Evolutionary conservation across 2,329 filamentous ascomycete species (phyloP).

Genomic region (Atkinsonella hypoxylon): DNA sequence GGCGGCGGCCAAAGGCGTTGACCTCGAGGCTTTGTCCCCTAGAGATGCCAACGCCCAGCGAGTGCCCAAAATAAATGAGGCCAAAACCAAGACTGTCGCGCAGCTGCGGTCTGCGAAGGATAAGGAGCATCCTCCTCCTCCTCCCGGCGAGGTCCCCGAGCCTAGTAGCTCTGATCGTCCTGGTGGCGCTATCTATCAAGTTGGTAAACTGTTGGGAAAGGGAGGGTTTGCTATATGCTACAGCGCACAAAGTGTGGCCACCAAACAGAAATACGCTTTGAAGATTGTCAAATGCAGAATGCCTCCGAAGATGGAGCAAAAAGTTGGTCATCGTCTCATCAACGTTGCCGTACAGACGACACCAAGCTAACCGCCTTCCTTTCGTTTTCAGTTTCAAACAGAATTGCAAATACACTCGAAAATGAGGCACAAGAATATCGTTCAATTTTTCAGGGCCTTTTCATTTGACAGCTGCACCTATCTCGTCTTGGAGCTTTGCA

Average conservation of each 20-base stretch:
- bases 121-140: conserved; percentile 55
- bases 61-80: conserved; percentile 33
- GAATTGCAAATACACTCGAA: conserved; percentile 98
- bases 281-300: conserved; percentile 79
- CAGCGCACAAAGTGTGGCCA: conserved; percentile 53
- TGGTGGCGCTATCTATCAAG: conserved; percentile 60
- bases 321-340: conserved; percentile 38
- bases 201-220: conserved; percentile 64
- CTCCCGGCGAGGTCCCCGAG: conserved; percentile 47
- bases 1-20: conserved; percentile 34
- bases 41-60: conserved; percentile 52
- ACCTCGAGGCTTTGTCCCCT: conserved; percentile 53
- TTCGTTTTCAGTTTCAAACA: conserved; percentile 45
- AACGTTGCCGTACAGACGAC: neutral
- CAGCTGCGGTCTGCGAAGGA: conserved; percentile 46
- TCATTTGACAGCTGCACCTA: conserved; percentile 83
- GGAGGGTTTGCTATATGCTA: conserved; percentile 78
- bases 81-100: conserved; percentile 39
- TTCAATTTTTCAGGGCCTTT: conserved; percentile 90
- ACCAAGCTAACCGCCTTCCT: neutral
- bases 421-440: conserved; percentile 90
- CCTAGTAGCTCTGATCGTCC: conserved; percentile 56
- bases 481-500: conserved; percentile 85
- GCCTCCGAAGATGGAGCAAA: conserved; percentile 74
- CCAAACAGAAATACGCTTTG: conserved; percentile 57